phyloP scores from a whole-genome alignment of 176 grass and related monocot species.

The Phoenix roebelenii region DNA sequence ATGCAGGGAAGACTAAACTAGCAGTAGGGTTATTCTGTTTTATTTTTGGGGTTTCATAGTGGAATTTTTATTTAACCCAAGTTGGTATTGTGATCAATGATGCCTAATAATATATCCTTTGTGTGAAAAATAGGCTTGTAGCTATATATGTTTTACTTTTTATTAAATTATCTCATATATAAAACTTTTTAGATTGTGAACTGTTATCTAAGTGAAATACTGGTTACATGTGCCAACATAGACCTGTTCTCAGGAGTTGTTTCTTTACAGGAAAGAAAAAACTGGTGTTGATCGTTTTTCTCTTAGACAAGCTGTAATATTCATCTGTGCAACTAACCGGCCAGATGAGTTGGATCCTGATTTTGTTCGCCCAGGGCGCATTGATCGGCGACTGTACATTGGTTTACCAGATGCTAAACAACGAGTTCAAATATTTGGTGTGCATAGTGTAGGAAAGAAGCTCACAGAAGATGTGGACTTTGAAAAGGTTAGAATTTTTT shows the following conservation, averaged over 20 bases:
- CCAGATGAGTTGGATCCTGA: constrained; percentile 27
- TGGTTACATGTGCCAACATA: neutral
- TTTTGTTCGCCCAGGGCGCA: constrained; percentile 19
- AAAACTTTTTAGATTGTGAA: no score
- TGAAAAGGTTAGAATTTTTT: constrained; percentile 10
- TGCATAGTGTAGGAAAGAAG: constrained; percentile 22
- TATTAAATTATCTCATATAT: no score
- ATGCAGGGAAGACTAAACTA: no score
- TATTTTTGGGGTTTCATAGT: no score
- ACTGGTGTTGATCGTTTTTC: constrained; percentile 25
- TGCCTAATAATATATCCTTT: no score
- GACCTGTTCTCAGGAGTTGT: neutral
- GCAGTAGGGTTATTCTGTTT: no score
- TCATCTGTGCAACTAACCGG: constrained; percentile 25
- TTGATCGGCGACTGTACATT: constrained; percentile 18
- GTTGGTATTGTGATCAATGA: no score
- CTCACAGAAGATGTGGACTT: constrained; percentile 29
- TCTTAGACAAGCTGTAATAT: constrained; percentile 25
- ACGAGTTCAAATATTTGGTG: constrained; percentile 27
- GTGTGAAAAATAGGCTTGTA: no score
- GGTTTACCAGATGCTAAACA: constrained; percentile 31
- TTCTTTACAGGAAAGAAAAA: constrained; percentile 22
- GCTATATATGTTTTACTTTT: no score
- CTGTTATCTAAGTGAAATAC: no score
- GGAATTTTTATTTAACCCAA: no score